phyloP scores from a whole-genome alignment of 73 alveolate species.

The Breviolum minutum region DNA sequence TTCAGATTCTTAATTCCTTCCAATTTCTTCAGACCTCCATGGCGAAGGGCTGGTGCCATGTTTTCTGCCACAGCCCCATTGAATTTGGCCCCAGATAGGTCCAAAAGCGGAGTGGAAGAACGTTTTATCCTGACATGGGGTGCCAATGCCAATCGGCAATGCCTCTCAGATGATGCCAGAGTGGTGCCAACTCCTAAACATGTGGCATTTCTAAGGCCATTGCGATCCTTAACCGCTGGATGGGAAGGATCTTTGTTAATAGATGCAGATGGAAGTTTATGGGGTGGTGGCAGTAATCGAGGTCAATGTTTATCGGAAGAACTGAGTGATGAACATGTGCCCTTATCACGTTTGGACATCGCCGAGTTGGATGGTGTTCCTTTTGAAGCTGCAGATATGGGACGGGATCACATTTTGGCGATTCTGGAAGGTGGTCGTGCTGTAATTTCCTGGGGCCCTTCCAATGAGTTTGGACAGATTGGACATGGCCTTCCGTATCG shows the following conservation, averaged over 20 bases:
- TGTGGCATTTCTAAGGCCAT: conserved; percentile 57
- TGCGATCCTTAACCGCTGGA: conserved; percentile 85
- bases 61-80: conserved; percentile 30
- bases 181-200: conserved; percentile 24
- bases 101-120: background rate
- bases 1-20: no score
- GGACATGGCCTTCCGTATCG: conserved; percentile 73
- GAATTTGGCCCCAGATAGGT: background rate
- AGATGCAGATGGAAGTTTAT: conserved; percentile 52
- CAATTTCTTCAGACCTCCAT: no score
- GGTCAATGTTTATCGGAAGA: conserved; percentile 84
- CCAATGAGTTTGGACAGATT: conserved; percentile 87
- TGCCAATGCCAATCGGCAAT: conserved; percentile 79
- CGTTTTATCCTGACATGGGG: conserved; percentile 89
- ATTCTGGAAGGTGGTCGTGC: conserved; percentile 86
- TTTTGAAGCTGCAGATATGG: conserved; percentile 73
- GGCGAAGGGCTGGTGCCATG: background rate
- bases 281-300: conserved; percentile 91
- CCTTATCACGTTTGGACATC: conserved; percentile 62
- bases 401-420: conserved; percentile 75
- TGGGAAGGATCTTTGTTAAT: conserved; percentile 66
- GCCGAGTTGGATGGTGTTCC: conserved; percentile 87
- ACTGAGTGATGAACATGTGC: conserved; percentile 78
- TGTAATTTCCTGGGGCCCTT: conserved; percentile 91
- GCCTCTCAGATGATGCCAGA: conserved; percentile 44